A percentile compares a stretch with the other conserved stretches of the same genome.
Evolutionary conservation across 73 alveolate species (phyloP).

Genomic region (Tetrahymena thermophila): DNA sequence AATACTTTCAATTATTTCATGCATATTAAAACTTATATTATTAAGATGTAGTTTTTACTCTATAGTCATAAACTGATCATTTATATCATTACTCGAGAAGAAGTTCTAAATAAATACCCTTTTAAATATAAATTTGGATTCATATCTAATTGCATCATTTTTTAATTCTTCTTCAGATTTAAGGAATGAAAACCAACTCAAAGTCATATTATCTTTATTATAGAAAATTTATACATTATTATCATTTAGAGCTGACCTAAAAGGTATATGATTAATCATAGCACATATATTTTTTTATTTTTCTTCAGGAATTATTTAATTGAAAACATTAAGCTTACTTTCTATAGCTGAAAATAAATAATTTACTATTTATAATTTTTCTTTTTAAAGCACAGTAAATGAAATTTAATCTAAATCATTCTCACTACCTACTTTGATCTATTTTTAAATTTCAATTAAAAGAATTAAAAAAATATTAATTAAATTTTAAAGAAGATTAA

Average conservation of each 20-base stretch:
- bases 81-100: not conserved
- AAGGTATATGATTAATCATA: not conserved
- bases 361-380: too few species aligned
- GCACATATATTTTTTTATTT: not conserved
- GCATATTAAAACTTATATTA: not conserved
- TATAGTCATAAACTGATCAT: not conserved
- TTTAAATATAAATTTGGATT: not conserved
- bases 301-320: not conserved
- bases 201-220: not conserved
- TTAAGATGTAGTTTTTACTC: not conserved
- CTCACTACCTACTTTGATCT: too few species aligned
- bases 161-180: not conserved
- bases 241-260: not conserved
- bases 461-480: too few species aligned
- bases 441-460: too few species aligned
- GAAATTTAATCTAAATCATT: too few species aligned
- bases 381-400: too few species aligned
- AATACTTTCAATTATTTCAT: not conserved
- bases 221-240: not conserved
- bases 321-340: not conserved
- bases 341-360: too few species aligned
- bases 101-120: not conserved
- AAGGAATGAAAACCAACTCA: not conserved
- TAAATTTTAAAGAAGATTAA: too few species aligned
- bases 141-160: not conserved